phyloP scores from a whole-genome alignment of 139 green algal genomes.

The Picocystis salinarum region DNA sequence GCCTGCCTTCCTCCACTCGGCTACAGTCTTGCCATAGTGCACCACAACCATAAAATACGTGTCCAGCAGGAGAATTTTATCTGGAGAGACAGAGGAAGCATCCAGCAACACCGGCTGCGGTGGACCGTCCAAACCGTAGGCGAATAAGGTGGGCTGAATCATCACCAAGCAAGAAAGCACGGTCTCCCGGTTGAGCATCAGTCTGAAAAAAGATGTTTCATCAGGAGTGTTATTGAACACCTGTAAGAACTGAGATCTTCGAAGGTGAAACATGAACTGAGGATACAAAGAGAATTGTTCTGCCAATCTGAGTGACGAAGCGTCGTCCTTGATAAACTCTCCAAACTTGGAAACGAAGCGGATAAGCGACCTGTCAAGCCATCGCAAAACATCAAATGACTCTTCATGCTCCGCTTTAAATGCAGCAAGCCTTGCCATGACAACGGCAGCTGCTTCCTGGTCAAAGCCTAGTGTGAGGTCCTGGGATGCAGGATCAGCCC shows the following conservation, averaged over 20 bases:
- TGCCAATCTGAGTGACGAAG: slow-evolving; percentile 23
- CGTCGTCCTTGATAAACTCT: slow-evolving; percentile 20
- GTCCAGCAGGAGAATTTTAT: slow-evolving; percentile 30
- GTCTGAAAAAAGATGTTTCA: slow-evolving; percentile 33
- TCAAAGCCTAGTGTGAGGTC: slow-evolving; percentile 16
- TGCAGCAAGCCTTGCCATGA: slow-evolving; percentile 19
- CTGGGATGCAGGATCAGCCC: slow-evolving; percentile 11
- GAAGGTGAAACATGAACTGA: slow-evolving; percentile 46
- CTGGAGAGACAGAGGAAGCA: slow-evolving; percentile 19
- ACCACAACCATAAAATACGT: slow-evolving; percentile 30
- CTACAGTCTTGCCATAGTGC: slow-evolving; percentile 25
- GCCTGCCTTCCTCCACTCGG: slow-evolving; percentile 18
- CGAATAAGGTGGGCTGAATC: slow-evolving; percentile 33
- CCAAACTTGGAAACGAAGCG: slow-evolving; percentile 22
- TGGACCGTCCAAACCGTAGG: slow-evolving; percentile 17
- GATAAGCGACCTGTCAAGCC: slow-evolving; percentile 37
- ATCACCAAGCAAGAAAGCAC: slow-evolving; percentile 25
- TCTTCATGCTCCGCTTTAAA: slow-evolving; percentile 18
- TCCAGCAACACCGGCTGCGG: slow-evolving; percentile 29
- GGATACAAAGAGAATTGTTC: slow-evolving; percentile 26
- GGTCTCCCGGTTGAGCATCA: slow-evolving; percentile 25
- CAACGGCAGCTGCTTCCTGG: slow-evolving; percentile 21
- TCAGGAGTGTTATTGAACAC: slow-evolving; percentile 38
- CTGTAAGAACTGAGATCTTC: slow-evolving; percentile 11
- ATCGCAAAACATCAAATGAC: slow-evolving; percentile 23